Conservation (phyloP, 2,329 filamentous ascomycete species). For the Epichloe aotearoae region DNA sequence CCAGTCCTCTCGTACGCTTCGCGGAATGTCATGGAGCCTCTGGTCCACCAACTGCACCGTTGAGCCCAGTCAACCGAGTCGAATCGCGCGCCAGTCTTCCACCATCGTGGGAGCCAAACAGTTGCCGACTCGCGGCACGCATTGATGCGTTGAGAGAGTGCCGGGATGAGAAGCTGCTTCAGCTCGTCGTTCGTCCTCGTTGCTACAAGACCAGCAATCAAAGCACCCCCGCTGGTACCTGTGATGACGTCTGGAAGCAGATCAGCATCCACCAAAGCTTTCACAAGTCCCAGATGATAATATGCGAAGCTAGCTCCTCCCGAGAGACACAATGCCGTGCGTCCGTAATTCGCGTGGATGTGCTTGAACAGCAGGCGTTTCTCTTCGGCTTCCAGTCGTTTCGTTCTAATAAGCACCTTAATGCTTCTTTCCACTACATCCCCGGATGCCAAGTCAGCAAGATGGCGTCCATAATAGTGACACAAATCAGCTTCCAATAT, state of each 20-base stretch:
- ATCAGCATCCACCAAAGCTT: constrained; percentile 74
- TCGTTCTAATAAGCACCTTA: constrained; percentile 53
- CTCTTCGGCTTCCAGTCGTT: constrained; percentile 53
- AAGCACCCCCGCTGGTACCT: constrained; percentile 84
- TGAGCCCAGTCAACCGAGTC: constrained; percentile 86
- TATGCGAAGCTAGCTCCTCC: constrained; percentile 92
- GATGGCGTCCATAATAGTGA: no score
- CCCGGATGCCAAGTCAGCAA: background rate
- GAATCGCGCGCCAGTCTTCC: constrained; percentile 83
- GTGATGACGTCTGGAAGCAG: constrained; percentile 89
- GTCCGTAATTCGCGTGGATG: constrained; percentile 78
- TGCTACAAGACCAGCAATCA: constrained; percentile 75
- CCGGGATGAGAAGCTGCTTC: constrained; percentile 70
- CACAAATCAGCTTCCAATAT: background rate
- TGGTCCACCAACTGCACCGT: constrained; percentile 77
- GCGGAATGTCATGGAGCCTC: constrained; percentile 82
- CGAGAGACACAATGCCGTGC: constrained; percentile 83
- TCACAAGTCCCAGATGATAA: constrained; percentile 89
- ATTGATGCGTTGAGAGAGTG: constrained; percentile 70
- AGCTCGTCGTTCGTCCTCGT: constrained; percentile 89
- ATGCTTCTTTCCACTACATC: constrained; percentile 49
- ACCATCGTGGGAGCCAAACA: constrained; percentile 76
- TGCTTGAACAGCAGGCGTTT: constrained; percentile 80
- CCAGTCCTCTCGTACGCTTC: constrained; percentile 92
- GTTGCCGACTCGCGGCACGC: constrained; percentile 69